Evolutionary conservation across 2,329 filamentous ascomycete genomes (phyloP), one percentile per base, ranked within the genome.

Genomic region (Fusarium metavorans): DNA sequence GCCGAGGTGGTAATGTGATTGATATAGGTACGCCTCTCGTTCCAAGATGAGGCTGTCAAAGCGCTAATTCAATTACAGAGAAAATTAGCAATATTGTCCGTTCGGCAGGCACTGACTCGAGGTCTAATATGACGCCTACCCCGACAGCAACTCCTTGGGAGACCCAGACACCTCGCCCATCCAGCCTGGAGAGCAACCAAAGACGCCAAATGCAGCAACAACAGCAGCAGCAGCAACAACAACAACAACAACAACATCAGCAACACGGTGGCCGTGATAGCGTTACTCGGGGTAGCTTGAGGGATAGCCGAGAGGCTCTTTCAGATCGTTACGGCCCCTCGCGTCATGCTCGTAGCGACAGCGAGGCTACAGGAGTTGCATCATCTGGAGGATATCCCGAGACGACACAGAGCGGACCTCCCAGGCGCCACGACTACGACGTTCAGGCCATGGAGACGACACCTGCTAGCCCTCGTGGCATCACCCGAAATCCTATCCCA

Each of bases 61-160:
- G 68, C 64, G 58, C 82, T 80, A 78, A 79, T 70, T 56, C 72
- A 75, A 48, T 48, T 27, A 63, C 83, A 98, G 96, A 98, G 84
- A 98, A 98, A 89, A 91, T 98, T 75, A 97, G 95, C 84, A 97
- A 91, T 81, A 94, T 98, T 82, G 94, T 98, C 70, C 93, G 95
- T 77, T 95, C 95, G 20, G 93, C 92, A 16, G 85, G 89, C 72
- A 90, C 85, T 78, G 94, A 97, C 76, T 85, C 86, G 14, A 87
- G 89, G 75, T 89, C 88, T 62, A 79, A 84, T 34, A 82, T 84
- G 48, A 87, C 88, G 11, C 84, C 88, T 6, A 89, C 89, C 4
- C 87, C 92, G 7, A 92, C 92, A 18, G 89, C 91, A 58, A 73
- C 71, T 1, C 88, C 89, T 20, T 97, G 95, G 92, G 92, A 94